These are phyloP conservation scores for Gigaspora rosea DNA, from an alignment of 192 early-diverging fungal genomes.

Conservation along the genomic window DNA sequence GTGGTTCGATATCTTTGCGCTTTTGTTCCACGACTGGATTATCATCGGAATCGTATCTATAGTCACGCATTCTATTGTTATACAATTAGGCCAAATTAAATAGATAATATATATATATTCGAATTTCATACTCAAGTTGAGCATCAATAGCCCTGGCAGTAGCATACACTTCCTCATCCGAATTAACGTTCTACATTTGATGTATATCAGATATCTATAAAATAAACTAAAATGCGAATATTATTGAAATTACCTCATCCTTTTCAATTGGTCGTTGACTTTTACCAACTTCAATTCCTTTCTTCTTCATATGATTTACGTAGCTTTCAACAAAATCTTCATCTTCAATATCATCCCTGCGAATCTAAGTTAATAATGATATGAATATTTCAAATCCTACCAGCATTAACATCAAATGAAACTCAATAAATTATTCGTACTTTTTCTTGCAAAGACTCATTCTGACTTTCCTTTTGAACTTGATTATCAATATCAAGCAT, in stretches of 20 bases:
- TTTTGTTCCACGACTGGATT: conserved; percentile 39
- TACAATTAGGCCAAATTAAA: too few species aligned
- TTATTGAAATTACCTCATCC: conserved; percentile 42
- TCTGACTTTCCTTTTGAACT: conserved; percentile 45
- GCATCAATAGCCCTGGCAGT: conserved; percentile 71
- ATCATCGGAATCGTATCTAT: conserved; percentile 35
- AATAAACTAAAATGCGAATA: too few species aligned
- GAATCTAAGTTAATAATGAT: conserved; percentile 38
- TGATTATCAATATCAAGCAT: conserved; percentile 72
- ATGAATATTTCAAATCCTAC: not conserved
- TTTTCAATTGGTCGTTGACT: conserved; percentile 42
- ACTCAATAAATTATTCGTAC: conserved; percentile 4
- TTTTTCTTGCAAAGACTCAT: conserved; percentile 55
- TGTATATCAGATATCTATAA: not conserved
- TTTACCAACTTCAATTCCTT: conserved; percentile 73
- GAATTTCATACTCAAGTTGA: conserved; percentile 39
- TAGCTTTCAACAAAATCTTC: conserved; percentile 78
- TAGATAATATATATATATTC: too few species aligned
- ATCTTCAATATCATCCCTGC: conserved; percentile 70
- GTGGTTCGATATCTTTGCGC: conserved; percentile 66
- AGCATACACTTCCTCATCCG: conserved; percentile 85
- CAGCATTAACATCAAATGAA: not conserved
- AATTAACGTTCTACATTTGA: conserved; percentile 57
- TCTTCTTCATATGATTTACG: conserved; percentile 73
- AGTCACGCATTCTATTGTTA: not conserved